Percentiles rank a stretch among this genome's conserved stretches.
These are phyloP conservation scores for Pezicula radicicola DNA, from an alignment of 2,329 filamentous ascomycete genomes.

Conservation along the genomic window DNA sequence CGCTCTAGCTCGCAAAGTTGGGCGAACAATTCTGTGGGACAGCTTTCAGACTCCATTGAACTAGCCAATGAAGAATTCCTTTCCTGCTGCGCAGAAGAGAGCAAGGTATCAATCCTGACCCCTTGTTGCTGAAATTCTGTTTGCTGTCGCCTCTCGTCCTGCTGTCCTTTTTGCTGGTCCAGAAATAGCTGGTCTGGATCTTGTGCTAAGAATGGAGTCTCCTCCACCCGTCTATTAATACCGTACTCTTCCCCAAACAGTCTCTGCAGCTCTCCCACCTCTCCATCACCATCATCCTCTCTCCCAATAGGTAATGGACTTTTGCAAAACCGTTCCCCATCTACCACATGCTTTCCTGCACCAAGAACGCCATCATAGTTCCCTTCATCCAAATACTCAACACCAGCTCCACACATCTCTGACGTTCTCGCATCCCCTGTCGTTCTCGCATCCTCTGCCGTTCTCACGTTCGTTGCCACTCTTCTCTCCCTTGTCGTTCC, in stretches of 20 bases:
- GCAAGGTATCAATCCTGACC: not conserved
- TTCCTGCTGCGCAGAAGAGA: not conserved
- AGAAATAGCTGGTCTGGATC: too few relatives aligned
- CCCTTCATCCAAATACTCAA: not conserved
- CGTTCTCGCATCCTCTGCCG: too few relatives aligned
- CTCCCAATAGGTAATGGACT: constrained; percentile 5
- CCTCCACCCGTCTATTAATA: too few relatives aligned
- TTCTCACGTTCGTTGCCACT: not conserved
- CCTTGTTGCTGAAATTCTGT: too few relatives aligned
- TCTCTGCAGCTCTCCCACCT: too few relatives aligned
- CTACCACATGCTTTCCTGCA: constrained; percentile 3
- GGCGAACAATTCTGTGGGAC: not conserved
- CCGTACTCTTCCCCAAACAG: too few relatives aligned
- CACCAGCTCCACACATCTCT: not conserved
- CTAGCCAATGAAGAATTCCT: not conserved
- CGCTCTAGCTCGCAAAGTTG: not conserved
- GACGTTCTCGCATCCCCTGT: too few relatives aligned
- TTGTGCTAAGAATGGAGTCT: too few relatives aligned
- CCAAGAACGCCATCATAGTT: constrained; percentile 10
- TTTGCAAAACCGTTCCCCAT: not conserved
- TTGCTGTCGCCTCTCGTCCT: too few relatives aligned
- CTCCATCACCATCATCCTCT: too few relatives aligned
- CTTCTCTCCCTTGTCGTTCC: not conserved
- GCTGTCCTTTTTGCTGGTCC: too few relatives aligned
- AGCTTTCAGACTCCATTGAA: not conserved